Evolutionary conservation across 192 early-diverging fungal species (phyloP), one percentile per base, ranked within the genome.

Genomic region (Coemansia sp.): DNA sequence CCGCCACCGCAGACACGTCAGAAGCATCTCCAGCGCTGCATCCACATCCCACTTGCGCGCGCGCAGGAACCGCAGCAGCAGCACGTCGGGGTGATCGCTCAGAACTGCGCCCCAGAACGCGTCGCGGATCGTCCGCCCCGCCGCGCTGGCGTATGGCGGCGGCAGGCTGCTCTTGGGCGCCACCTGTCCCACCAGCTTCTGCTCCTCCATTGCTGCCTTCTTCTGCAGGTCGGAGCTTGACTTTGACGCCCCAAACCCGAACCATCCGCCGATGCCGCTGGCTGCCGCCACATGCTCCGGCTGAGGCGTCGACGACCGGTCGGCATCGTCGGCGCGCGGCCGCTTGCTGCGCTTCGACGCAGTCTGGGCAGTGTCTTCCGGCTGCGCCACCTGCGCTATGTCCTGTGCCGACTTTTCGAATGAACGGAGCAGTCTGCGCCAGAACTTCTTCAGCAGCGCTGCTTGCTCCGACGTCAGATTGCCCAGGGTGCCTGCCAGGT

Each of bases 31-130:
- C 7, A 89, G 69, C 0, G 93, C 90, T 41, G 87, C 87, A 36
- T 87, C 70, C 3, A 90, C 80, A 56, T 93, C 84, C 92, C 93
- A 97, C 61, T 96, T 96, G 52, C 94, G 84, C 19, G 94, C 94
- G 29, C 94, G 84, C 50, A 95, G 71, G 70, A 92, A 95, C 17
- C 93, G 84, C 34, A 93, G 82, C 41, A 91, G 31, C n/a, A 92
- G 64, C 0, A 85, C 65, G 70, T 95, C 93, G 11, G 87, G 89
- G 50, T 90, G 83, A 61, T 91, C 88, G 47, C 68, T 77, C 57
- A 74, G 79, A 40, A 86, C 75, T 27, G 84, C 79, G 20, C 64
- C 67, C 85, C 88, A 90, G 60, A 90, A 89, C 10, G 84, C 81
- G 0, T 70, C 72, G 13, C 84, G 81, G 19, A 89, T 79, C 14